Percentiles rank a stretch among this genome's conserved stretches.
Evolutionary conservation across 2,329 filamentous ascomycete genomes (phyloP).

Genomic region (Curvularia lunata): DNA sequence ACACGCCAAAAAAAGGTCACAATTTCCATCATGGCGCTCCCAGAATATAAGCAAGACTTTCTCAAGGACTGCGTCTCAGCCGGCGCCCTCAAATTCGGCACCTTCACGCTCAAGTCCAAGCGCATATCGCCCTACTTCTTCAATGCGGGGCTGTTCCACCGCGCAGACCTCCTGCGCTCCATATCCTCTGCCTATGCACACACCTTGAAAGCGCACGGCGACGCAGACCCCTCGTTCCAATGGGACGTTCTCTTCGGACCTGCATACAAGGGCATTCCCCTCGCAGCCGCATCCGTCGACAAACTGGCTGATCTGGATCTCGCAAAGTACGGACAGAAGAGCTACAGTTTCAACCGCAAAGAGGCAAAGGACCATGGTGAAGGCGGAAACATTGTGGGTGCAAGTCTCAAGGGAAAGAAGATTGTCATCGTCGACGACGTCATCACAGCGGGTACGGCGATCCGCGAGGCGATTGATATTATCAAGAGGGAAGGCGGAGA

Average conservation of each 20-base stretch:
- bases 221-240: constrained; percentile 54
- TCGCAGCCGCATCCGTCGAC: constrained; percentile 78
- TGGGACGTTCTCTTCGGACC: constrained; percentile 92
- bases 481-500: constrained; percentile 84
- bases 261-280: constrained; percentile 95
- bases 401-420: constrained; percentile 80
- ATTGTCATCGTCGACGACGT: constrained; percentile 96
- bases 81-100: constrained; percentile 79
- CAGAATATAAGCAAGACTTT: constrained; percentile 68
- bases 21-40: constrained; percentile 32
- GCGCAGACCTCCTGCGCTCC: constrained; percentile 75
- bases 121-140: constrained; percentile 95
- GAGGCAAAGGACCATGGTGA: constrained; percentile 97
- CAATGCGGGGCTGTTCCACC: constrained; percentile 92
- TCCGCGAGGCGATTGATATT: constrained; percentile 89
- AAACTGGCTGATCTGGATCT: constrained; percentile 75
- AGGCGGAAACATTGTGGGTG: constrained; percentile 90
- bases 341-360: constrained; percentile 94
- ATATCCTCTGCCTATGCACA: constrained; percentile 82
- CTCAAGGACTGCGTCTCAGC: constrained; percentile 71
- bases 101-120: constrained; percentile 89
- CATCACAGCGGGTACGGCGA: constrained; percentile 92
- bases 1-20: background rate
- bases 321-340: constrained; percentile 69
- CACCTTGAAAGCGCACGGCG: constrained; percentile 58